Percentiles rank a stretch among this genome's conserved stretches.
Conservation (phyloP, 2,329 filamentous ascomycete genomes). For the Phoma sp. region DNA sequence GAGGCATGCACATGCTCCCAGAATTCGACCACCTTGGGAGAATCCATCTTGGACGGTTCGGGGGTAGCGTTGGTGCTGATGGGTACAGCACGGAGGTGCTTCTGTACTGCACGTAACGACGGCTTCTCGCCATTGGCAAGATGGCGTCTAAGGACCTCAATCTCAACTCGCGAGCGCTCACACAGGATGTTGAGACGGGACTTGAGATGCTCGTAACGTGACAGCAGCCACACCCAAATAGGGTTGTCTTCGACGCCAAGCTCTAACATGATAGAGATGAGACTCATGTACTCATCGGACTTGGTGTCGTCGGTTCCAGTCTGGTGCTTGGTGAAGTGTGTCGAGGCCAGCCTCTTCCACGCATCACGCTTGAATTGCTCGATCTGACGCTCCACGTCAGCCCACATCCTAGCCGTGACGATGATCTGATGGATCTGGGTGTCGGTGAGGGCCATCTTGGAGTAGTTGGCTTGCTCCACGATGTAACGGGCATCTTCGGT, state of each 20-base stretch:
- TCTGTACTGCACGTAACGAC: slow-evolving; percentile 69
- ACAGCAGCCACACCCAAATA: slow-evolving; percentile 94
- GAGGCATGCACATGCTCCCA: slow-evolving; percentile 89
- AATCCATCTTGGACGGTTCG: slow-evolving; percentile 70
- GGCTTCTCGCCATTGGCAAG: slow-evolving; percentile 78
- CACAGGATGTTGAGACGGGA: slow-evolving; percentile 79
- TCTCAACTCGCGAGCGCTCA: slow-evolving; percentile 87
- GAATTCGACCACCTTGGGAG: slow-evolving; percentile 79
- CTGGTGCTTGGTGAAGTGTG: slow-evolving; percentile 62
- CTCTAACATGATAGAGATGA: slow-evolving; percentile 88
- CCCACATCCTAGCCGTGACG: slow-evolving; percentile 91
- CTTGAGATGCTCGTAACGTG: slow-evolving; percentile 87
- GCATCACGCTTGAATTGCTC: slow-evolving; percentile 85
- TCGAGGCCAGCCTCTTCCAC: slow-evolving; percentile 79
- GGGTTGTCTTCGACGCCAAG: slow-evolving; percentile 94
- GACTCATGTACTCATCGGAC: slow-evolving; percentile 85
- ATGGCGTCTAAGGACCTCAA: slow-evolving; percentile 85
- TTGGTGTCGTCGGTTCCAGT: slow-evolving; percentile 56
- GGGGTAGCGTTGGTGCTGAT: slow-evolving; percentile 65
- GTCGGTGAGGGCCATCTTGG: slow-evolving; percentile 68
- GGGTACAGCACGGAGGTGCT: slow-evolving; percentile 75
- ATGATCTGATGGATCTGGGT: slow-evolving; percentile 84
- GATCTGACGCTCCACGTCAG: slow-evolving; percentile 87
- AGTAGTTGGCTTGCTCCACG: slow-evolving; percentile 59
- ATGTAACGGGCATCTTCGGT: slow-evolving; percentile 78